Evolutionary conservation across 1,139 yeast genomes (phyloP), one percentile per base, ranked within the genome.

Genomic region (Spathaspora sp.): DNA sequence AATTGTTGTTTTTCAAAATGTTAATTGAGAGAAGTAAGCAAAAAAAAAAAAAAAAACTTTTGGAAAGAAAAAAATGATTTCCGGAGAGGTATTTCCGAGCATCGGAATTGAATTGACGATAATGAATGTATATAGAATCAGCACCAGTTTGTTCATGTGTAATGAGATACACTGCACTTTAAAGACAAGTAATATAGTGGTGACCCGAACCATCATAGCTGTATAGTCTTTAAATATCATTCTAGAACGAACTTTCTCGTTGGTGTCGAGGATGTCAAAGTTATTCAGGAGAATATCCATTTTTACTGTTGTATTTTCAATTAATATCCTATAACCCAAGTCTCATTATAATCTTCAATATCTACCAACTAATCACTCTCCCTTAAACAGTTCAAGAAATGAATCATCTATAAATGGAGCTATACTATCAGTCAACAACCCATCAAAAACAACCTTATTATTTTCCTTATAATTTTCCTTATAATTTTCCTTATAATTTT

Each of bases 391-490:
- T 7, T 31, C 36, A 31, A 31, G 36, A 31, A 31, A 31, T 15
- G 36, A 15, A 13, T 31, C 36, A 13, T 31, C 36, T 31, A 31
- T 31, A 31, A n/a, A 31, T 6, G 36, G 18, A 10, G 13, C 13
- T 27, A n/a, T 2, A 27, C n/a, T 11, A 10, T 27, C 31, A n/a
- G 6, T 6, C 13, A 10, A 10, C n/a, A n/a, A n/a, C 5, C 11
- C 11, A 11, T 27, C 31, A 27, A 10, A 10, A 2, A 4, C 11
- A 25, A 4, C 27, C 27, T 4, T 10, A 25, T 4, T 25, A 25
- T 9, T n/a, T 25, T 45, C 47, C 10, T 55, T 57, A 13, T 55
- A 55, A n/a, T n/a, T 20, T 20, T 4, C 23, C 7, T 7, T 20
- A 4, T 20, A 7, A 20, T 20, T 20, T 20, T 4, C 23, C 7